Evolutionary conservation across 306 rosid species (phyloP).

Genomic region (Quercus alba): DNA sequence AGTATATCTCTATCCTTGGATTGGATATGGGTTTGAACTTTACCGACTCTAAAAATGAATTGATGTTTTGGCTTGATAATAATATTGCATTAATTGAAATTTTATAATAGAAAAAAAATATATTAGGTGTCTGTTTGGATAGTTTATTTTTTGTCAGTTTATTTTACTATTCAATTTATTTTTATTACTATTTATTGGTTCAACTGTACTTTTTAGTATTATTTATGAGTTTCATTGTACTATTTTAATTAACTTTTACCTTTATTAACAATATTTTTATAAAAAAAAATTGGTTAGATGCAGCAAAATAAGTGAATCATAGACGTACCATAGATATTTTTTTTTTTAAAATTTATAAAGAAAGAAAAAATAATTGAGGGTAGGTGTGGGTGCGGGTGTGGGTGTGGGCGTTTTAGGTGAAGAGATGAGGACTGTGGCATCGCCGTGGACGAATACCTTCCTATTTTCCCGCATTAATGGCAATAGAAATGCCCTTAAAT

Average conservation of each 20-base stretch:
- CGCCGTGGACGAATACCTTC: conserved; percentile 46
- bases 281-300: rapidly evolving
- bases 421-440: conserved; percentile 46
- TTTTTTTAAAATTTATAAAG: not conserved
- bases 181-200: rapidly evolving
- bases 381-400: not conserved
- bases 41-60: no score
- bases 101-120: no score
- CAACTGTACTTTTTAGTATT: rapidly evolving
- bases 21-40: no score
- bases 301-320: no score
- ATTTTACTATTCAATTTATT: no score
- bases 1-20: no score
- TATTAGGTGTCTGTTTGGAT: no score
- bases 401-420: not conserved
- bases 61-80: no score
- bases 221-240: rapidly evolving
- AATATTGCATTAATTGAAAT: no score
- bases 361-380: not conserved
- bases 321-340: no score
- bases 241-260: no score
- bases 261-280: rapidly evolving
- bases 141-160: no score
- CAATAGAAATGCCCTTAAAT: conserved; percentile 28
- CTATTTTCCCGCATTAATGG: conserved; percentile 33